These are phyloP conservation scores for Fraxinus platypoda DNA, from an alignment of 305 asterid species.

Conservation along the genomic window DNA sequence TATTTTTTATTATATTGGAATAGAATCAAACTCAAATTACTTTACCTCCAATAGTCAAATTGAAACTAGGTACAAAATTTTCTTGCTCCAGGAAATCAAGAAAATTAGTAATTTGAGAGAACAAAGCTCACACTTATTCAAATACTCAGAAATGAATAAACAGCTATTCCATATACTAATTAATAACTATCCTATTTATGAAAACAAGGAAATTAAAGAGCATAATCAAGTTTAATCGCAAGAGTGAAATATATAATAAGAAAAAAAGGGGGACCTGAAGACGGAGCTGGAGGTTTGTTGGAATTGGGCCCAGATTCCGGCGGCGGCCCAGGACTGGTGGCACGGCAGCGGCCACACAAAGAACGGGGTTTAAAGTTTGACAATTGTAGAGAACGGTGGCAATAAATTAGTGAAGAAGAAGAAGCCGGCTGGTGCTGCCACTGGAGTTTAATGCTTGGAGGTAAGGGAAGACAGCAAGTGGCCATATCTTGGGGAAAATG, in stretches of 20 bases:
- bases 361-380: conserved; percentile 22
- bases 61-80: not conserved
- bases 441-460: conserved; percentile 23
- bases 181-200: not conserved
- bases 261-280: conserved; percentile 35
- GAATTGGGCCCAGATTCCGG: conserved; percentile 33
- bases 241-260: not conserved
- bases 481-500: conserved; percentile 30
- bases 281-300: conserved; percentile 22
- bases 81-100: not conserved
- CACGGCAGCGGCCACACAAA: conserved; percentile 37
- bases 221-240: not conserved
- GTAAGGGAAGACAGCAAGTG: conserved; percentile 28
- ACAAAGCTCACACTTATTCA: conserved; percentile 13
- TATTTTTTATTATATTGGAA: not conserved
- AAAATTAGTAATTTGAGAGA: not conserved
- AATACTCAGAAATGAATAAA: not conserved
- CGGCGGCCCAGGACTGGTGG: conserved; percentile 41
- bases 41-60: conserved; percentile 2
- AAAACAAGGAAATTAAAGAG: not conserved
- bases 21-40: conserved; percentile 5
- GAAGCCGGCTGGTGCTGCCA: conserved; percentile 13
- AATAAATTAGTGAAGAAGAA: conserved; percentile 24
- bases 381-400: conserved; percentile 30
- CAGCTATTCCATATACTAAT: not conserved